Conservation (phyloP, 495 filamentous ascomycete genomes). For the Podospora didyma region DNA sequence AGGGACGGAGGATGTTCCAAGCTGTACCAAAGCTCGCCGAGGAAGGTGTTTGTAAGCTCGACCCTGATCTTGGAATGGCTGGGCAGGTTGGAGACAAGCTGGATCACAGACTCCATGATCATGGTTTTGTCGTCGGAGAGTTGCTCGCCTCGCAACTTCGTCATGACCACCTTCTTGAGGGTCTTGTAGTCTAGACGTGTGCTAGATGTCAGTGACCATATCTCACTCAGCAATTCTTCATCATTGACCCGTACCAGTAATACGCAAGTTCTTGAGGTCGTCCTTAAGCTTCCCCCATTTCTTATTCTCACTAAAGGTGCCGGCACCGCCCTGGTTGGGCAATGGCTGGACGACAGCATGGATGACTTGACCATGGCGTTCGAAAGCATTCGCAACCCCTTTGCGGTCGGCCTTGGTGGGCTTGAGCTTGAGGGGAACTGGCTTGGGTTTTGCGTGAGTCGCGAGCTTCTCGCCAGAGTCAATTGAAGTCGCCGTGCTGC, state of each 20-base stretch:
- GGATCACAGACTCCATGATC: constrained; percentile 74
- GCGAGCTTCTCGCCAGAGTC: constrained; percentile 18
- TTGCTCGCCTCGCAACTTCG: constrained; percentile 47
- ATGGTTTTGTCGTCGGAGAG: constrained; percentile 71
- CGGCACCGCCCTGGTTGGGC: constrained; percentile 63
- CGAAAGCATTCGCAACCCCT: constrained; percentile 49
- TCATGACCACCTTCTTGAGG: constrained; percentile 27
- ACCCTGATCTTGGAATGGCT: constrained; percentile 55
- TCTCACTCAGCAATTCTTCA: neutral
- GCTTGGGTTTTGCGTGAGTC: constrained; percentile 21
- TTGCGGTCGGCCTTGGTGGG: constrained; percentile 30
- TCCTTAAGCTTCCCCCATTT: constrained; percentile 52
- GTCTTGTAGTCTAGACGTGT: constrained; percentile 37
- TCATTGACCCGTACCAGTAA: constrained; percentile 25
- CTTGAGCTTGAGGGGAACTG: constrained; percentile 12
- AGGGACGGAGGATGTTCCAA: constrained; percentile 51
- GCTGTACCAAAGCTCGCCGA: constrained; percentile 66
- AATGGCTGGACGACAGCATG: constrained; percentile 61
- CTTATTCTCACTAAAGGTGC: constrained; percentile 37
- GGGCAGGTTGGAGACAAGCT: constrained; percentile 66
- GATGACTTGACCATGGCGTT: constrained; percentile 60
- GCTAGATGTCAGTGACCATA: too few species aligned
- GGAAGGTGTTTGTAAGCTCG: constrained; percentile 65
- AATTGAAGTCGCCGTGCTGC: constrained; percentile 1
- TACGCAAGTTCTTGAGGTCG: constrained; percentile 56